Conservation (phyloP, 768 basidiomycete species). For the Suillus placidus region DNA sequence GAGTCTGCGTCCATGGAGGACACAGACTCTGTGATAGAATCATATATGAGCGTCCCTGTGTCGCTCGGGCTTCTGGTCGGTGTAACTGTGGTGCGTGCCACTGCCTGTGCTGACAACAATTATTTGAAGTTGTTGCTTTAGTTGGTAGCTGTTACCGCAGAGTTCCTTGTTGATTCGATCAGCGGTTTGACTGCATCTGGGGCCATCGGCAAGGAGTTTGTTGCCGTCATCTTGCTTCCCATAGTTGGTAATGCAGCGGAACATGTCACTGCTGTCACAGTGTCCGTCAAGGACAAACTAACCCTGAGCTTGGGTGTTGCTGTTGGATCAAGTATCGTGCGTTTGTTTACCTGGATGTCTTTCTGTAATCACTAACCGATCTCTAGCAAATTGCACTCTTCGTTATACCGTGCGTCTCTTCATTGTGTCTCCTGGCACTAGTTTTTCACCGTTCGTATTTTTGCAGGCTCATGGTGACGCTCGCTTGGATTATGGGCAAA, state of each 20-base stretch:
- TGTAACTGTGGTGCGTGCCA: conserved; percentile 61
- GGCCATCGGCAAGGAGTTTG: conserved; percentile 73
- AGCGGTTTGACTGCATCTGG: conserved; percentile 63
- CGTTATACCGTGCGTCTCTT: conserved; percentile 55
- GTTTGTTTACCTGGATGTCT: conserved; percentile 26
- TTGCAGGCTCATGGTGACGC: conserved; percentile 66
- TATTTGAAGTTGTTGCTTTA: conserved; percentile 20
- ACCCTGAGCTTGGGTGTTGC: conserved; percentile 87
- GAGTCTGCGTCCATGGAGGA: conserved; percentile 15
- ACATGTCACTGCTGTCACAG: conserved; percentile 89
- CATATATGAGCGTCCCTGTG: conserved; percentile 57
- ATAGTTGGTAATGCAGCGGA: conserved; percentile 93
- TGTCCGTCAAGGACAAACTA: conserved; percentile 88
- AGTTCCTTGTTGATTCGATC: conserved; percentile 80
- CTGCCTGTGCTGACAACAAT: background rate
- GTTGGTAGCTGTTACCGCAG: conserved; percentile 60
- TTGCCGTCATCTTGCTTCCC: conserved; percentile 86
- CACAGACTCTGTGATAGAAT: conserved; percentile 38
- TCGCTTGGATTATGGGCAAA: conserved; percentile 82
- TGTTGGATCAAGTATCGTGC: conserved; percentile 81
- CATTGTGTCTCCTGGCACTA: background rate
- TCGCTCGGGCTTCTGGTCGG: conserved; percentile 53
- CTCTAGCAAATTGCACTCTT: conserved; percentile 72
- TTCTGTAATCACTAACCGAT: background rate
- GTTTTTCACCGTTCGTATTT: conserved; percentile 11